These are phyloP conservation scores for Trifolium subterraneum DNA, from an alignment of 306 rosid species.

Conservation along the genomic window DNA sequence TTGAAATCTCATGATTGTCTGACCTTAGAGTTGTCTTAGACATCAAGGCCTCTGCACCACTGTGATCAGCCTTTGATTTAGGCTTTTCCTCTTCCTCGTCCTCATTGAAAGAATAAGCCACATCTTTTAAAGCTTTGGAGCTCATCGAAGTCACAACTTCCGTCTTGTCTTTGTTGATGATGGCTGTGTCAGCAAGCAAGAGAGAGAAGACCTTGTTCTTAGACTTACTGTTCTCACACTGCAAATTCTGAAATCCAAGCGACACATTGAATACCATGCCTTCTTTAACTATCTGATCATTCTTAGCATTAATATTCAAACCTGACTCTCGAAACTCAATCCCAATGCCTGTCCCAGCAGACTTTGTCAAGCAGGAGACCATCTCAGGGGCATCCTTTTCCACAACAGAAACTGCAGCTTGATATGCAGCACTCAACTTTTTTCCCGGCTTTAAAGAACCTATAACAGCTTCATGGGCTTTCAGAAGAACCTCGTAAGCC, in stretches of 20 bases:
- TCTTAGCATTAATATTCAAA: constrained; percentile 80
- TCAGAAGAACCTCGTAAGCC: constrained; percentile 85
- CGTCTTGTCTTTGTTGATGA: constrained; percentile 65
- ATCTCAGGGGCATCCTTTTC: constrained; percentile 85
- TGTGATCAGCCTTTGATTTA: constrained; percentile 45
- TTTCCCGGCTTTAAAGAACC: constrained; percentile 74
- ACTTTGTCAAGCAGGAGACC: constrained; percentile 68
- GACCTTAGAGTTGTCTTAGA: constrained; percentile 91
- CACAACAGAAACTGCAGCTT: constrained; percentile 79
- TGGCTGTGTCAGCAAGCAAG: constrained; percentile 85
- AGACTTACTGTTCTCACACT: constrained; percentile 52
- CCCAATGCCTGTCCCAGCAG: constrained; percentile 94
- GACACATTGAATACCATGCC: constrained; percentile 94
- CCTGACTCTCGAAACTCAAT: constrained; percentile 98
- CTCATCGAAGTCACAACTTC: constrained; percentile 71
- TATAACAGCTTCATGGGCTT: constrained; percentile 84
- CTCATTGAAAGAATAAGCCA: constrained; percentile 92
- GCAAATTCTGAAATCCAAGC: constrained; percentile 86
- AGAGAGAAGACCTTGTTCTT: constrained; percentile 70
- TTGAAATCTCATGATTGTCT: constrained; percentile 88
- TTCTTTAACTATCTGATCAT: constrained; percentile 69
- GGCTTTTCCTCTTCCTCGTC: constrained; percentile 78
- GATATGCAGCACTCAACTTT: constrained; percentile 70
- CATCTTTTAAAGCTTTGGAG: constrained; percentile 78
- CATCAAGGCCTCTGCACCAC: constrained; percentile 54